Conservation (phyloP, 2,329 filamentous ascomycete genomes). For the Chlorencoelia australis region DNA sequence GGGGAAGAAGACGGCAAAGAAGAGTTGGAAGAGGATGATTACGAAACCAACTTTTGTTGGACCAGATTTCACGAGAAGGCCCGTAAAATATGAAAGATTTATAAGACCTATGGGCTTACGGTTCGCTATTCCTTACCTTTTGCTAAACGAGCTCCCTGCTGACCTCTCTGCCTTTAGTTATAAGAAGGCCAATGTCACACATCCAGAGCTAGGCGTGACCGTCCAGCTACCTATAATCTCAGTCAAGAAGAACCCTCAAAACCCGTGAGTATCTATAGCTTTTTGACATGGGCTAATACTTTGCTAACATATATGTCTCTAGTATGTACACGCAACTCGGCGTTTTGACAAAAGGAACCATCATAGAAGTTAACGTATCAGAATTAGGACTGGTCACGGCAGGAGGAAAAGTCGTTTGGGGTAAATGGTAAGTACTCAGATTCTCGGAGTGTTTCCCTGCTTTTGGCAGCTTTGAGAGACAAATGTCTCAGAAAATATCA, state of each 20-base stretch:
- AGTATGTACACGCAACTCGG: constrained; percentile 91
- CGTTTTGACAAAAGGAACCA: constrained; percentile 75
- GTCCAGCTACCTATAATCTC: constrained; percentile 70
- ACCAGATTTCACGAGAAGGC: constrained; percentile 72
- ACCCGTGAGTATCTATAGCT: constrained; percentile 49
- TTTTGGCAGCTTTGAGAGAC: too few species aligned
- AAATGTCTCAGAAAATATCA: too few species aligned
- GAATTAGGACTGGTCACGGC: constrained; percentile 88
- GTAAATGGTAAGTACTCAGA: too few species aligned
- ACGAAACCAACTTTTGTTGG: constrained; percentile 77
- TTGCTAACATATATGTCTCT: too few species aligned
- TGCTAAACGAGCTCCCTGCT: neutral
- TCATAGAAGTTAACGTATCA: constrained; percentile 85
- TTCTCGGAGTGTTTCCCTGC: too few species aligned
- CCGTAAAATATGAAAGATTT: constrained; percentile 64
- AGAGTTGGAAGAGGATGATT: constrained; percentile 57
- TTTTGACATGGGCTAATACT: too few species aligned
- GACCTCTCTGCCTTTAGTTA: neutral
- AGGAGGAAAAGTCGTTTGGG: constrained; percentile 89
- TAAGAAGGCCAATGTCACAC: constrained; percentile 44
- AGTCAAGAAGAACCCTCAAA: constrained; percentile 80
- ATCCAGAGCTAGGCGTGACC: constrained; percentile 75
- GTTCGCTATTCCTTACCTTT: constrained; percentile 58
- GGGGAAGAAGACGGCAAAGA: constrained; percentile 82
- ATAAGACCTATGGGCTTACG: constrained; percentile 68